Evolutionary conservation across 2,329 filamentous ascomycete species (phyloP), one percentile per base, ranked within the genome.

Genomic region (Phoma herbarum): DNA sequence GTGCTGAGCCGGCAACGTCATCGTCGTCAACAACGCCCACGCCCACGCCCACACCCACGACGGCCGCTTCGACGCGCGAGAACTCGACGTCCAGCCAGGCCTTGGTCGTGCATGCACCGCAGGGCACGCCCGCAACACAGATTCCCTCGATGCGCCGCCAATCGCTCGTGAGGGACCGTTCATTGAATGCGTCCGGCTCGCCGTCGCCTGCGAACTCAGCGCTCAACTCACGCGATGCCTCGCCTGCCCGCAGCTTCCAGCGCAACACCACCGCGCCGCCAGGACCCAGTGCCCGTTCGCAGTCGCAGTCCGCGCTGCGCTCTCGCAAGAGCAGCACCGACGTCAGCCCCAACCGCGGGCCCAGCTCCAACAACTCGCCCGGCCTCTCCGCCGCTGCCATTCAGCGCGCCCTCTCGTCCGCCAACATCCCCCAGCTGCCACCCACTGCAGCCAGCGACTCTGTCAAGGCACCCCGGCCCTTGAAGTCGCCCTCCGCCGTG

Each of bases 341-440:
- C 62, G 75, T 69, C 61, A 79, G 77, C 63, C 78, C 79, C 22
- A 77, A 68, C 64, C 71, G 79, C 52, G 76, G 71, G 11, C 64
- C 78, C 55, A 71, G 62, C 45, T 62, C 73, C 22, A 70, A 72
- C 23, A 70, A 72, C 47, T 75, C 75, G 57, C 84, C 80, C 56
- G 81, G 85, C 54, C 84, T 87, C 33, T 87, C 87, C 49, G 84
- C 88, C 25, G 83, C 87, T 23, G 82, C 88, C 20, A 82, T 88
- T 57, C 85, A 90, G 75, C 86, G 88, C 73, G 85, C 87, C 59
- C 81, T 94, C 47, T 90, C 90, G 16, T 85, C 90, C 35, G 81
- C 88, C 33, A 88, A 82, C 64, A 89, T 87, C 47, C 89, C 91
- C 8, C 84, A 86, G 50, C 80, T 94, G 33, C 85, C 86, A 43